These are phyloP conservation scores for Alternaria longipes DNA, from an alignment of 2,329 filamentous ascomycete genomes.

Conservation along the genomic window DNA sequence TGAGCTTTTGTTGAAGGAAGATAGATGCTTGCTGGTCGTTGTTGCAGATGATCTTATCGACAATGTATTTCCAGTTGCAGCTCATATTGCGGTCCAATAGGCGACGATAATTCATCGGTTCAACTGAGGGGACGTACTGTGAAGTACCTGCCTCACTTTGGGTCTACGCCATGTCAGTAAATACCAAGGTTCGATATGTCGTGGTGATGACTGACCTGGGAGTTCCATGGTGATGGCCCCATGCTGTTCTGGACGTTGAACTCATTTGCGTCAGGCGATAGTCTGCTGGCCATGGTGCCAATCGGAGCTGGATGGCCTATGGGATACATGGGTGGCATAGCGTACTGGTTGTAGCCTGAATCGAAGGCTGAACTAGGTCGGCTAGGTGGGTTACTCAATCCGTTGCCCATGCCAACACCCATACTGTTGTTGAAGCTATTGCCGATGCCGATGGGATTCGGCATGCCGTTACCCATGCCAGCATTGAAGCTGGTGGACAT, in stretches of 20 bases:
- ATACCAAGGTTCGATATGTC: background rate
- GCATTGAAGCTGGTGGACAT: constrained; percentile 24
- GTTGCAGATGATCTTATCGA: constrained; percentile 99
- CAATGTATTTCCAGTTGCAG: constrained; percentile 99
- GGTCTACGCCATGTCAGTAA: constrained; percentile 30
- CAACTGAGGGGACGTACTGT: constrained; percentile 84
- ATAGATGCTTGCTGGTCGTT: constrained; percentile 99
- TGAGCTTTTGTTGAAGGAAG: constrained; percentile 98
- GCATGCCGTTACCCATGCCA: constrained; percentile 25
- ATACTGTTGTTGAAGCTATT: constrained; percentile 14
- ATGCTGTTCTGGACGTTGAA: constrained; percentile 49
- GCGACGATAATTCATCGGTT: constrained; percentile 95
- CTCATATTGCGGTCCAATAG: constrained; percentile 94
- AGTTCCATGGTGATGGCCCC: constrained; percentile 53
- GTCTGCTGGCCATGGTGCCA: constrained; percentile 49
- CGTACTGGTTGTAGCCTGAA: constrained; percentile 45
- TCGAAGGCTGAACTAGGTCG: constrained; percentile 52
- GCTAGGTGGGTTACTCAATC: constrained; percentile 44
- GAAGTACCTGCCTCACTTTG: constrained; percentile 35
- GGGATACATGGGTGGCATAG: constrained; percentile 38
- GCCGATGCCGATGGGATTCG: constrained; percentile 16
- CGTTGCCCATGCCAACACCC: constrained; percentile 20
- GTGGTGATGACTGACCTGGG: constrained; percentile 35
- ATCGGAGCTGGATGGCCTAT: constrained; percentile 47
- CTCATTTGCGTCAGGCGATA: constrained; percentile 59